A percentile compares a stretch with the other conserved stretches of the same genome.
These are phyloP conservation scores for Arachnopeziza araneosa DNA, from an alignment of 2,329 filamentous ascomycete genomes.

Conservation along the genomic window DNA sequence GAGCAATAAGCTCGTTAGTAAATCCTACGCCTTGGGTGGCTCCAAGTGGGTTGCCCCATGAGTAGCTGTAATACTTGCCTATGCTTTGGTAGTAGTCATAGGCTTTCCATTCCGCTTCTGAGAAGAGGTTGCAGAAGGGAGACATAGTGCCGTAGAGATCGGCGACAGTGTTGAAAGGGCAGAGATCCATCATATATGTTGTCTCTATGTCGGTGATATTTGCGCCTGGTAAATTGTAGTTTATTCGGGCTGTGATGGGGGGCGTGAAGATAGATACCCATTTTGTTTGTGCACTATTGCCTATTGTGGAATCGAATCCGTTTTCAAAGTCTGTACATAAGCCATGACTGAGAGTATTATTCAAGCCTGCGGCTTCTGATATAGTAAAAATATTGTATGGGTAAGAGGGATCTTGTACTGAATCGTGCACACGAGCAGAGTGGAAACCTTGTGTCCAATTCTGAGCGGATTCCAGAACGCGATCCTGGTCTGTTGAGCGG, in stretches of 20 bases:
- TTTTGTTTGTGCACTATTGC: conserved; percentile 43
- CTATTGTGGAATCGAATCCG: conserved; percentile 44
- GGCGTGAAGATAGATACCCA: conserved; percentile 63
- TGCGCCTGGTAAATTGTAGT: conserved; percentile 60
- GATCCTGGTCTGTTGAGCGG: conserved; percentile 61
- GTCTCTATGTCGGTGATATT: conserved; percentile 59
- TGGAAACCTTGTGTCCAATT: conserved; percentile 75
- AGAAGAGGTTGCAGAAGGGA: conserved; percentile 73
- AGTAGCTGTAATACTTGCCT: conserved; percentile 80
- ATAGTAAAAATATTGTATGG: conserved; percentile 59
- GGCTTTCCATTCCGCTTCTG: conserved; percentile 62
- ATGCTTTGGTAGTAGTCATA: conserved; percentile 80
- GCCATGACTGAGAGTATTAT: conserved; percentile 78
- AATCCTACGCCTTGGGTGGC: conserved; percentile 84
- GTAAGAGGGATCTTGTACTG: conserved; percentile 37
- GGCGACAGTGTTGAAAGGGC: conserved; percentile 77
- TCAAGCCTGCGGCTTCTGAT: conserved; percentile 58
- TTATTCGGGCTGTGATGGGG: conserved; percentile 63
- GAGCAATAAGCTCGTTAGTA: conserved; percentile 79
- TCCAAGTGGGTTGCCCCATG: conserved; percentile 70
- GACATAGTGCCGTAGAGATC: conserved; percentile 51
- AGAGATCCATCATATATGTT: conserved; percentile 79
- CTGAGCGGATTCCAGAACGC: conserved; percentile 68
- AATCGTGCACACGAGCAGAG: conserved; percentile 36
- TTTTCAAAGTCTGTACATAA: conserved; percentile 66